These are phyloP conservation scores for Alternaria sp. DNA, from an alignment of 2,329 filamentous ascomycete species.

Conservation along the genomic window DNA sequence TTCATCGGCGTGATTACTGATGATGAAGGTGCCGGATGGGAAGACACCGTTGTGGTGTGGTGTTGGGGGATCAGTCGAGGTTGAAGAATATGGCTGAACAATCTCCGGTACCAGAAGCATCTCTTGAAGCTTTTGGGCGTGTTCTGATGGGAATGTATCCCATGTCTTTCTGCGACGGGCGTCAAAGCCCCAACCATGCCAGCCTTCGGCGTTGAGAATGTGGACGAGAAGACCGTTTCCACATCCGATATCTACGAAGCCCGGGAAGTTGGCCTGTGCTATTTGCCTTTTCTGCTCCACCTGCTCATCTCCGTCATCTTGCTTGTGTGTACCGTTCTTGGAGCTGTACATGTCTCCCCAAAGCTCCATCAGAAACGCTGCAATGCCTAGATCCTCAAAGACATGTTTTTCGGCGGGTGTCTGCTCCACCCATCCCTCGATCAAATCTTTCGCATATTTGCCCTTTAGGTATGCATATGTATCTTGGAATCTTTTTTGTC, in stretches of 20 bases:
- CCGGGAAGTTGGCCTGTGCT: conserved; percentile 67
- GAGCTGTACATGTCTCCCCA: conserved; percentile 83
- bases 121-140: conserved; percentile 64
- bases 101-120: conserved; percentile 67
- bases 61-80: conserved; percentile 6
- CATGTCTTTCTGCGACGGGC: conserved; percentile 87
- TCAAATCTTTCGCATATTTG: conserved; percentile 76
- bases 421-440: conserved; percentile 81
- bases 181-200: conserved; percentile 89
- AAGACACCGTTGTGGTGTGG: conserved; percentile 70
- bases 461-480: conserved; percentile 83
- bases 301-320: conserved; percentile 8
- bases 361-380: conserved; percentile 90
- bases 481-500: conserved; percentile 80
- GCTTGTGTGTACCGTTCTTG: neutral
- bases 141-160: conserved; percentile 69
- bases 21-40: conserved; percentile 80
- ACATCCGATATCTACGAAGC: conserved; percentile 95
- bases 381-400: conserved; percentile 91
- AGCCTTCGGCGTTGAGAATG: conserved; percentile 82
- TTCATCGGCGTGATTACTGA: conserved; percentile 97
- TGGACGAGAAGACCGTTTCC: conserved; percentile 92
- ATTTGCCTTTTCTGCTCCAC: conserved; percentile 9
- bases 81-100: conserved; percentile 44
- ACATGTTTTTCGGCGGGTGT: conserved; percentile 93